Percentiles rank a stretch among this genome's conserved stretches.
phyloP scores from a whole-genome alignment of 179 eudicot species.

The Heliamphora pulchella region DNA sequence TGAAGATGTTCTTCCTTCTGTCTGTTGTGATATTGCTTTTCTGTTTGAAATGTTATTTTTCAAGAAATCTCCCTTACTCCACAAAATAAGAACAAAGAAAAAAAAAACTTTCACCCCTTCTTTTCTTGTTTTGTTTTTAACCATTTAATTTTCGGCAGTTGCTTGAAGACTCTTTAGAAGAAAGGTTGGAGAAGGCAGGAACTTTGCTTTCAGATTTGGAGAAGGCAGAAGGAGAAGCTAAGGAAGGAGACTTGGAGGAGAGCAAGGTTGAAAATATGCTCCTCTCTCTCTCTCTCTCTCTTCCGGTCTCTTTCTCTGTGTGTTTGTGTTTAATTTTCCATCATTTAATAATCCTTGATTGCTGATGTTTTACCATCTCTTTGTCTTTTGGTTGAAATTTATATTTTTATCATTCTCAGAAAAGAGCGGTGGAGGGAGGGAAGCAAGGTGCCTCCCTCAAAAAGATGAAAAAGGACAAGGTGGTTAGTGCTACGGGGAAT shows the following conservation, averaged over 20 bases:
- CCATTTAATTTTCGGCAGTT: slow-evolving; percentile 36
- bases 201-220: slow-evolving; percentile 70
- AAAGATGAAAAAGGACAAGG: slow-evolving; percentile 86
- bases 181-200: slow-evolving; percentile 73
- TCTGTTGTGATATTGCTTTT: not conserved
- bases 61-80: not conserved
- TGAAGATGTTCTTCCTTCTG: not conserved
- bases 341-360: slow-evolving; percentile 3
- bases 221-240: slow-evolving; percentile 70
- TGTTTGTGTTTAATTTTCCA: not conserved
- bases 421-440: slow-evolving; percentile 74
- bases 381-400: not conserved
- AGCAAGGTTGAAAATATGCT: slow-evolving; percentile 46
- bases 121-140: slow-evolving; percentile 3
- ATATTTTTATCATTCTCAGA: slow-evolving; percentile 34
- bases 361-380: not conserved
- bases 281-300: not conserved
- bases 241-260: slow-evolving; percentile 84
- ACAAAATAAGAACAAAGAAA: not conserved
- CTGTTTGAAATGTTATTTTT: not conserved
- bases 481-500: slow-evolving; percentile 57
- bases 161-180: slow-evolving; percentile 88
- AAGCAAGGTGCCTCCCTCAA: slow-evolving; percentile 74
- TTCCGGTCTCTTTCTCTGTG: not conserved
- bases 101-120: not conserved